These are phyloP conservation scores for Mortierella sp. DNA, from an alignment of 371 early-diverging fungal species.

Conservation along the genomic window DNA sequence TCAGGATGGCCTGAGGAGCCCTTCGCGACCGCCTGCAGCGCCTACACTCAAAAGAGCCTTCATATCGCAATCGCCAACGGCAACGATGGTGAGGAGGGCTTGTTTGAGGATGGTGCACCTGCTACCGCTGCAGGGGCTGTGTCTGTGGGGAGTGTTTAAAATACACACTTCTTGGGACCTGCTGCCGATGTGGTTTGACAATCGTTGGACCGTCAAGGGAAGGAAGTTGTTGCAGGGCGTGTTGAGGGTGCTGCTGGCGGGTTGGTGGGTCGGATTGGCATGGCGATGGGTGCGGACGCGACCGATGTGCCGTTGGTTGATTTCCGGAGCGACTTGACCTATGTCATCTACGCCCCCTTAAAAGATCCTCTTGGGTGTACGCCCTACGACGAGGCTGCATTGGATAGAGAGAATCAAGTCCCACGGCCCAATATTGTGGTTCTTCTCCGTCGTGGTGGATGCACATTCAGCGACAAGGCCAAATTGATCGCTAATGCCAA, in stretches of 20 bases:
- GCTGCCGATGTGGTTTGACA: constrained; percentile 31
- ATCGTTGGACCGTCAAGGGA: constrained; percentile 9
- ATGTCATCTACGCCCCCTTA: constrained; percentile 27
- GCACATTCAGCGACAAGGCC: constrained; percentile 66
- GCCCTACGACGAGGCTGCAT: not conserved
- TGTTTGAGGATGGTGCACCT: constrained; percentile 74
- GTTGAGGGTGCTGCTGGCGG: not conserved
- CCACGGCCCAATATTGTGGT: constrained; percentile 44
- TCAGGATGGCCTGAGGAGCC: constrained; percentile 65
- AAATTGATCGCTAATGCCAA: constrained; percentile 63
- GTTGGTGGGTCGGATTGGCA: constrained; percentile 24
- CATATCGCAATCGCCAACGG: constrained; percentile 70
- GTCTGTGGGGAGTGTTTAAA: constrained; percentile 81
- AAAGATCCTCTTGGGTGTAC: constrained; percentile 23
- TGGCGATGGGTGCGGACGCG: constrained; percentile 35
- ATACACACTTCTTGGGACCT: constrained; percentile 58
- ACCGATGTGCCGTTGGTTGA: constrained; percentile 20
- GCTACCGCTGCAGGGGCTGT: constrained; percentile 73
- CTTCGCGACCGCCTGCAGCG: constrained; percentile 57
- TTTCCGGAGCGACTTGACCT: constrained; percentile 23
- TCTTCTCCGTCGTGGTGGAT: constrained; percentile 74
- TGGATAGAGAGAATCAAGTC: constrained; percentile 13
- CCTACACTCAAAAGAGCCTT: constrained; percentile 61
- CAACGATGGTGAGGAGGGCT: constrained; percentile 76
- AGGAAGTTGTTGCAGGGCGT: not conserved